Percentiles rank a stretch among this genome's conserved stretches.
These are phyloP conservation scores for Nyctanthes arbortristis DNA, from an alignment of 257 asterid genomes.

Conservation along the genomic window DNA sequence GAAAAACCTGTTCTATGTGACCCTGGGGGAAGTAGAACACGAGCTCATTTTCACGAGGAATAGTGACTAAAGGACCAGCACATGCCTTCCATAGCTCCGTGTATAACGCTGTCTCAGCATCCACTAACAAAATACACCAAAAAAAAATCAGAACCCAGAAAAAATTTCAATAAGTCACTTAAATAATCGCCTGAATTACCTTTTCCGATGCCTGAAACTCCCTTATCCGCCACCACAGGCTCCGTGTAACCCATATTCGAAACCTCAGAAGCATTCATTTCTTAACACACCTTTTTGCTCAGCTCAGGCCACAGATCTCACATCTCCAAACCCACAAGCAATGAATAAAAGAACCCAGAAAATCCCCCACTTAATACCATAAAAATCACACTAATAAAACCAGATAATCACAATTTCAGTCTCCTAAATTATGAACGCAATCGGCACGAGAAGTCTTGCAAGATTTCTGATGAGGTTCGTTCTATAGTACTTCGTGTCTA, in stretches of 20 bases:
- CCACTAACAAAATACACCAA: constrained; percentile 36
- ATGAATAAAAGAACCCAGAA: constrained; percentile 10
- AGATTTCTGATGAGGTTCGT: constrained; percentile 18
- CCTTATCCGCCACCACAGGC: constrained; percentile 34
- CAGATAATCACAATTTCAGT: constrained; percentile 15
- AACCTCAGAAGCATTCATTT: constrained; percentile 63
- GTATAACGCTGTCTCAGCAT: constrained; percentile 78
- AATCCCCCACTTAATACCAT: neutral
- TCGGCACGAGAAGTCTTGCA: constrained; percentile 8
- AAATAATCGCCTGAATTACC: constrained; percentile 28
- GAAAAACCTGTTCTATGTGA: constrained; percentile 87
- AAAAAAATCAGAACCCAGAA: neutral
- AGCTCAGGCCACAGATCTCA: constrained; percentile 84
- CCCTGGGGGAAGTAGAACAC: constrained; percentile 97
- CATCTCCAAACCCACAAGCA: constrained; percentile 39
- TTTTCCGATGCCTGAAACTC: constrained; percentile 46
- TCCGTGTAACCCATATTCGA: constrained; percentile 61
- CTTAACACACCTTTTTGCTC: constrained; percentile 15
- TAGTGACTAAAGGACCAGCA: constrained; percentile 95
- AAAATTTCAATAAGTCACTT: neutral
- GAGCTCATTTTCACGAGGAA: constrained; percentile 76
- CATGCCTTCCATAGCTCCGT: constrained; percentile 95
- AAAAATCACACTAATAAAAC: constrained; percentile 20
- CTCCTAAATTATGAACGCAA: constrained; percentile 2
- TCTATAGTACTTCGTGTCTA: constrained; percentile 2